Percentiles rank a stretch among this genome's conserved stretches.
Evolutionary conservation across 768 basidiomycete genomes (phyloP).

Genomic region (Boletus rubescentipes): DNA sequence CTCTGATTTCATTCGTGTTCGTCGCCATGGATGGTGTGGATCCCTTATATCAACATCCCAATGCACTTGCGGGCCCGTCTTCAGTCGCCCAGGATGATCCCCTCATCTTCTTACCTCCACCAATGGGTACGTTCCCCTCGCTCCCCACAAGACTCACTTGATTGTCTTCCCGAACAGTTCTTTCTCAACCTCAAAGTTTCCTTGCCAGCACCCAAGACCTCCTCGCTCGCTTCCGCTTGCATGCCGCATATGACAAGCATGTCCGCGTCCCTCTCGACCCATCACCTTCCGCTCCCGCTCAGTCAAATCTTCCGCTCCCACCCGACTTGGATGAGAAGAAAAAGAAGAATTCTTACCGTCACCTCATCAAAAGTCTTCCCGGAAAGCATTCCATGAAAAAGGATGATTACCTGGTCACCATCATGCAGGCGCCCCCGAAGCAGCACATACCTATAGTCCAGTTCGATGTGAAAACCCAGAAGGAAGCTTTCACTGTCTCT

Average conservation of each 20-base stretch:
- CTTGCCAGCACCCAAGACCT: slow-evolving; percentile 80
- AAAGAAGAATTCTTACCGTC: slow-evolving; percentile 75
- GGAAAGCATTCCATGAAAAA: slow-evolving; percentile 83
- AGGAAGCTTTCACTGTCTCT: slow-evolving; percentile 71
- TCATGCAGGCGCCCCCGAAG: slow-evolving; percentile 70
- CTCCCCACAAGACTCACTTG: slow-evolving; percentile 5
- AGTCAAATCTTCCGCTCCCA: slow-evolving; percentile 45
- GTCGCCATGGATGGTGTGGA: slow-evolving; percentile 32
- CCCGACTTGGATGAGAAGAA: slow-evolving; percentile 59
- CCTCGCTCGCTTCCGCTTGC: slow-evolving; percentile 66
- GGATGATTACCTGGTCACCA: slow-evolving; percentile 65
- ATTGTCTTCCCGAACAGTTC: slow-evolving; percentile 23
- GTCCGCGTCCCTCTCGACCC: slow-evolving; percentile 52
- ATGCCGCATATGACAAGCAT: slow-evolving; percentile 78
- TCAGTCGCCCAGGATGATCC: slow-evolving; percentile 26
- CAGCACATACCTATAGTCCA: slow-evolving; percentile 60
- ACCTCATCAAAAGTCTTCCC: slow-evolving; percentile 73
- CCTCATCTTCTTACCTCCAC: slow-evolving; percentile 30
- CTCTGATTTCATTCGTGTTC: slow-evolving; percentile 25
- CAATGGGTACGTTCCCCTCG: slow-evolving; percentile 30
- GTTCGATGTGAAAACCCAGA: slow-evolving; percentile 66
- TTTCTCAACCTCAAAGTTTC: slow-evolving; percentile 39
- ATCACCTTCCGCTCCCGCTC: slow-evolving; percentile 31
- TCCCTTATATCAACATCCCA: slow-evolving; percentile 34
- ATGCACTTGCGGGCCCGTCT: slow-evolving; percentile 68